These are phyloP conservation scores for Fusarium torulosum DNA, from an alignment of 2,329 filamentous ascomycete species.

Conservation along the genomic window DNA sequence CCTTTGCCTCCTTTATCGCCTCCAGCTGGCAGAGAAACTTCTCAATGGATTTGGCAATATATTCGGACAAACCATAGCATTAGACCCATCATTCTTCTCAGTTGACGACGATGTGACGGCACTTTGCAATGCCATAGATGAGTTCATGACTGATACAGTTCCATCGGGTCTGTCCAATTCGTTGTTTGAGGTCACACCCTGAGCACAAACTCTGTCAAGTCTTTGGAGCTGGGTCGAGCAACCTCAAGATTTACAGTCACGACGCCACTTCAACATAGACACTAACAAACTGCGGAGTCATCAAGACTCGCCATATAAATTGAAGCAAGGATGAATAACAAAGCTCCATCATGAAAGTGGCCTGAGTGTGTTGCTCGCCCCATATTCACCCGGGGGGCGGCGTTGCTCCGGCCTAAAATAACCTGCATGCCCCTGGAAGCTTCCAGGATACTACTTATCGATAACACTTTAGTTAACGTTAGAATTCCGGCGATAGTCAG, in stretches of 20 bases:
- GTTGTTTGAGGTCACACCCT: background rate
- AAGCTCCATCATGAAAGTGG: constrained; percentile 2
- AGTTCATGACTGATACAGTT: constrained; percentile 24
- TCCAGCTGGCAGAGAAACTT: background rate
- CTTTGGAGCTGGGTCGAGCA: background rate
- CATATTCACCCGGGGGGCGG: constrained; percentile 27
- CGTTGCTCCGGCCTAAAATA: constrained; percentile 23
- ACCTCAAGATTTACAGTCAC: too few species aligned
- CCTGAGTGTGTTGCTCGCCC: constrained; percentile 9
- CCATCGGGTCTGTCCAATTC: too few species aligned
- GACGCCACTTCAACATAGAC: background rate
- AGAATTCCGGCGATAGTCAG: background rate
- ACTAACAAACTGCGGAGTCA: too few species aligned
- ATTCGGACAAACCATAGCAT: constrained; percentile 25
- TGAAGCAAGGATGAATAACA: background rate
- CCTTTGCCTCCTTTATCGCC: background rate
- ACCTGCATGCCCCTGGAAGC: constrained; percentile 9
- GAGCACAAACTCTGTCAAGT: background rate
- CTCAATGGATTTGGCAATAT: constrained; percentile 21
- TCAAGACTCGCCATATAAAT: too few species aligned
- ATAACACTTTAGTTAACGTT: constrained; percentile 8
- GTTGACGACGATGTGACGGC: constrained; percentile 6
- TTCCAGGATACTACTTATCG: constrained; percentile 25
- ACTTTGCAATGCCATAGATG: constrained; percentile 18
- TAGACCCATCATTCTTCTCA: constrained; percentile 27